Evolutionary conservation across 805 yeast species (phyloP).

Genomic region (Candida gorgasii): DNA sequence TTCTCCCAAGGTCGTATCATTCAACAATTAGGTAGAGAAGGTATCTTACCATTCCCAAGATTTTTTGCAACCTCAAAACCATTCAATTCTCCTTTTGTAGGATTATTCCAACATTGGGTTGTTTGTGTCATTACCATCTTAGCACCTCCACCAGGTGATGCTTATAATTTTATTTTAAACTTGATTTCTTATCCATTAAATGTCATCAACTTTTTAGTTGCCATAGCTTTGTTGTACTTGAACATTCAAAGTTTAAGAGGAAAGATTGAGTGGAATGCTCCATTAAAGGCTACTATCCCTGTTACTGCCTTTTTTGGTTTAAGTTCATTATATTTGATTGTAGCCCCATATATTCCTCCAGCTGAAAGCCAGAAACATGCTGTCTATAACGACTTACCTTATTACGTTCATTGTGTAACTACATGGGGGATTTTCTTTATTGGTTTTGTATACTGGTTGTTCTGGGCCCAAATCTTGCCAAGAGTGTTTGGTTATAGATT

Average conservation of each 20-base stretch:
- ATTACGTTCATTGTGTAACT: slow-evolving; percentile 80
- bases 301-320: slow-evolving; percentile 64
- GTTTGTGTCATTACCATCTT: slow-evolving; percentile 71
- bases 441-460: slow-evolving; percentile 66
- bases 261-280: slow-evolving; percentile 63
- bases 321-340: slow-evolving; percentile 64
- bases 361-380: slow-evolving; percentile 49
- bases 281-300: slow-evolving; percentile 64
- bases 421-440: slow-evolving; percentile 72
- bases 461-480: slow-evolving; percentile 65
- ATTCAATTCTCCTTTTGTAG: slow-evolving; percentile 70
- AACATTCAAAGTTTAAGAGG: slow-evolving; percentile 55
- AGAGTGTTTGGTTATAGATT: slow-evolving; percentile 51
- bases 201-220: slow-evolving; percentile 67
- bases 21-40: slow-evolving; percentile 82
- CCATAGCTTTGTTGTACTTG: slow-evolving; percentile 60
- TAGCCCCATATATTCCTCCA: slow-evolving; percentile 83
- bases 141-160: slow-evolving; percentile 88
- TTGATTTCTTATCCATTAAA: slow-evolving; percentile 81
- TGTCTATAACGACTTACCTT: slow-evolving; percentile 71
- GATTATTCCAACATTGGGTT: slow-evolving; percentile 73
- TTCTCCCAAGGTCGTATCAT: slow-evolving; percentile 81
- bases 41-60: slow-evolving; percentile 70
- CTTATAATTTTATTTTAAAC: slow-evolving; percentile 78
- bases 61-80: slow-evolving; percentile 74